Base-by-base conservation (phyloP, 495 filamentous ascomycete species). In the Xylaria palmicola region DNA sequence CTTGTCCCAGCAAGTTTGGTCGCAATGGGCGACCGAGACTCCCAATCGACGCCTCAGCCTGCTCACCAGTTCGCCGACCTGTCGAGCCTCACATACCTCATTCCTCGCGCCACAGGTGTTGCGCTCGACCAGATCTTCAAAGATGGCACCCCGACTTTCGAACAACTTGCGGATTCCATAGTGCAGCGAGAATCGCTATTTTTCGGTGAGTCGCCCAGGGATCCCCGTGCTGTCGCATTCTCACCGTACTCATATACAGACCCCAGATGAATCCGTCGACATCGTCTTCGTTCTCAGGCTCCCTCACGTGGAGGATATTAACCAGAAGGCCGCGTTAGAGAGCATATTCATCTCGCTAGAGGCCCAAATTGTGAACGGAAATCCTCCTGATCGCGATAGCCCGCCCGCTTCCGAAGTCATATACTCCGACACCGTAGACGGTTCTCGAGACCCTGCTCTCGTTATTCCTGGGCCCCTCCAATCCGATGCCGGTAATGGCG, bases 81-180 rank as follows among this genome's bases (percentile, higher is more conserved):
- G 75, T 88, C 90, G 15, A 82, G 88, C 44, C 77, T 97, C 26
- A 86, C 88, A 57, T 91, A 92, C 37, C 79, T 97, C 56, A 82
- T 96, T 30, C 93, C 93, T 24, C 78, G 88, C 60, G 81, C 83
- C 32, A 86, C 90, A 40, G 68, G 84, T 39, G 79, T 92, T 62
- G 77, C 86, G 65, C 78, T 92, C 39, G 83, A 90, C 62, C 79
- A 85, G 27, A 77, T 79, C 26, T 72, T 91, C 58, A 40, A 41
- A 56, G 30, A 69, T 45, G 54, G 15, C 10, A 37, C 63, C 15
- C 27, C 54, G 72, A 73, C 53, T 13, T 19, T 56, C n/a, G 75
- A 72, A 32, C 75, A 62, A 36, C 78, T 80, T 36, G 75, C 83
- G 54, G 68, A 66, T 53, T 71, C 67, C 30, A 81, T 82, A 73